These are phyloP conservation scores for Diaporthe sp. DNA, from an alignment of 2,329 filamentous ascomycete species.

Conservation along the genomic window DNA sequence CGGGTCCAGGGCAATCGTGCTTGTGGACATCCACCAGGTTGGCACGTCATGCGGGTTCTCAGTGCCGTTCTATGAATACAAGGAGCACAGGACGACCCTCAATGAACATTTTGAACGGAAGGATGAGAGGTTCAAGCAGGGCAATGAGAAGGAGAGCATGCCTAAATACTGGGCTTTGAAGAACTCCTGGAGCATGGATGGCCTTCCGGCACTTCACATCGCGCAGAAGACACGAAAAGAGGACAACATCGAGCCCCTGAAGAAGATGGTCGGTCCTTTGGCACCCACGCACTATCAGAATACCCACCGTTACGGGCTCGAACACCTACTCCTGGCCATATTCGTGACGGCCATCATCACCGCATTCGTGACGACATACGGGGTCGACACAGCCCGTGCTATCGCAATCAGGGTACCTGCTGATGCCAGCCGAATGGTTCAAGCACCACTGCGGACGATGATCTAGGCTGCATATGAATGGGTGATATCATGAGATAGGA, in stretches of 20 bases:
- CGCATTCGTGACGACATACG: constrained; percentile 23
- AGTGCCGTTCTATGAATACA: constrained; percentile 56
- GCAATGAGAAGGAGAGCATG: constrained; percentile 54
- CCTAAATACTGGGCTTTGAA: constrained; percentile 57
- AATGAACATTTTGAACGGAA: constrained; percentile 51
- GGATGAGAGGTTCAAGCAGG: constrained; percentile 48
- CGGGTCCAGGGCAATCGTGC: constrained; percentile 53
- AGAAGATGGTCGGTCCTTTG: constrained; percentile 56
- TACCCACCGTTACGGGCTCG: constrained; percentile 21
- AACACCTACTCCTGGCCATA: constrained; percentile 36
- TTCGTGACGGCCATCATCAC: constrained; percentile 35
- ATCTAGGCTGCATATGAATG: neutral
- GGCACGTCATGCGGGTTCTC: constrained; percentile 57
- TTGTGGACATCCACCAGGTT: constrained; percentile 56
- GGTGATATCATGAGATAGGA: neutral
- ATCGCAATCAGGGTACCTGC: constrained; percentile 31
- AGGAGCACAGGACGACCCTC: constrained; percentile 52
- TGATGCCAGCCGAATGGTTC: constrained; percentile 31
- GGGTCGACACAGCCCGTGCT: constrained; percentile 33
- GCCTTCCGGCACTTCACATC: constrained; percentile 53
- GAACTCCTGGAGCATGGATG: constrained; percentile 56
- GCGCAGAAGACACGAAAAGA: constrained; percentile 49
- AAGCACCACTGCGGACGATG: constrained; percentile 32
- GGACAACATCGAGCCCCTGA: constrained; percentile 51
- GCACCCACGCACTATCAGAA: constrained; percentile 43